Conservation (phyloP, 495 filamentous ascomycete genomes). For the Monascus purpureus region DNA sequence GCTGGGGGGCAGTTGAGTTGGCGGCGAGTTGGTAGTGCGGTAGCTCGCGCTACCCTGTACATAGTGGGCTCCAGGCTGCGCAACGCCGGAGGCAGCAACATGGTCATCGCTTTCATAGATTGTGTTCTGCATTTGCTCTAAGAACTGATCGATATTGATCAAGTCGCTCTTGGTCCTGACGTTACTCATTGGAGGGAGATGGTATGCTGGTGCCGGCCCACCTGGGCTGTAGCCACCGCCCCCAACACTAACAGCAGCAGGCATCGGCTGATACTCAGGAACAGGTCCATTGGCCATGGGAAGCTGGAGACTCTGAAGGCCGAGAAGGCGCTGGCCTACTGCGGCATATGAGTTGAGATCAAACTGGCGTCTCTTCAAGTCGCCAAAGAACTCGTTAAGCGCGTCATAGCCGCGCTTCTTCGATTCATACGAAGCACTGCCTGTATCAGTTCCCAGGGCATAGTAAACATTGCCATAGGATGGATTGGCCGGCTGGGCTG, state of each 20-base stretch:
- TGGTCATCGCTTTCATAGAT: slow-evolving; percentile 84
- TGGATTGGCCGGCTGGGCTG: slow-evolving; percentile 31
- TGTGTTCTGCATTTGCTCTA: slow-evolving; percentile 88
- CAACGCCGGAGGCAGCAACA: slow-evolving; percentile 58
- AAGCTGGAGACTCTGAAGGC: slow-evolving; percentile 55
- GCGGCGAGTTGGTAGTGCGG: slow-evolving; percentile 64
- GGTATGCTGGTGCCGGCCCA: slow-evolving; percentile 43
- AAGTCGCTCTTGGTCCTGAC: slow-evolving; percentile 87
- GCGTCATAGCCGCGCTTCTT: slow-evolving; percentile 78
- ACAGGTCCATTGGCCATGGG: slow-evolving; percentile 51
- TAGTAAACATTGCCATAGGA: slow-evolving; percentile 64
- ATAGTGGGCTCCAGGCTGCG: slow-evolving; percentile 53
- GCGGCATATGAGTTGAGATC: slow-evolving; percentile 73
- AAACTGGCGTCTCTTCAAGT: slow-evolving; percentile 76
- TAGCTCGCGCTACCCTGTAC: slow-evolving; percentile 44
- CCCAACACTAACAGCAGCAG: slow-evolving; percentile 37
- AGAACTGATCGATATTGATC: slow-evolving; percentile 77
- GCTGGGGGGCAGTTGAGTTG: slow-evolving; percentile 35
- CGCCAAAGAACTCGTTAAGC: slow-evolving; percentile 85
- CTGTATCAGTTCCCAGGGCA: slow-evolving; percentile 40
- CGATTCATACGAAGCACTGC: slow-evolving; percentile 42
- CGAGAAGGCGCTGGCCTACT: slow-evolving; percentile 64
- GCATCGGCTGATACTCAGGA: slow-evolving; percentile 51
- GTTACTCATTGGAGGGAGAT: slow-evolving; percentile 71
- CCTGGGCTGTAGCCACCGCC: slow-evolving; percentile 36